phyloP scores from a whole-genome alignment of 78 protist genomes.

The Dictyostelium brefeldianum region DNA sequence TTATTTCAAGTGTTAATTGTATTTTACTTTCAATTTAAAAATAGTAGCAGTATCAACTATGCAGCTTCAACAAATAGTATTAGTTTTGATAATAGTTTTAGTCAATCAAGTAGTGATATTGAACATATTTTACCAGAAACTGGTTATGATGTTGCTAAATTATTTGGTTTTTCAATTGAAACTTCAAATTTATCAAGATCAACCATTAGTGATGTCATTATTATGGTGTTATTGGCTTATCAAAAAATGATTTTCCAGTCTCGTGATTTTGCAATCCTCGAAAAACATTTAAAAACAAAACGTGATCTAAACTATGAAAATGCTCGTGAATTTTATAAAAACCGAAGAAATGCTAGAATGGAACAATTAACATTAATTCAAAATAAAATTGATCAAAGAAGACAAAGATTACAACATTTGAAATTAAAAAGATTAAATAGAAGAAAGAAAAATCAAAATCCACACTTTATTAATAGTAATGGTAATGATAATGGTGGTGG shows the following conservation, averaged over 20 bases:
- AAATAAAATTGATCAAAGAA: conserved; percentile 45
- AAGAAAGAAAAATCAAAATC: not conserved
- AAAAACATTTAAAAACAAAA: conserved; percentile 29
- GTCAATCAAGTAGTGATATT: not conserved
- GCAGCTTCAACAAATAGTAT: not conserved
- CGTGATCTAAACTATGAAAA: conserved; percentile 37
- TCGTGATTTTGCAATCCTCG: conserved; percentile 18
- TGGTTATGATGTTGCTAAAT: not conserved
- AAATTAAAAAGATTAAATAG: conserved; percentile 29
- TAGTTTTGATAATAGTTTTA: not conserved
- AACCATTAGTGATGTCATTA: conserved; percentile 69
- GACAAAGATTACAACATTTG: conserved; percentile 37
- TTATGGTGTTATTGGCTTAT: conserved; percentile 45
- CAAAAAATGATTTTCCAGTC: conserved; percentile 42
- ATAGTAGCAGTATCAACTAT: too few relatives aligned
- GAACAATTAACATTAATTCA: conserved; percentile 37
- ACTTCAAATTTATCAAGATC: not conserved
- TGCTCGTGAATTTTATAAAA: conserved; percentile 70
- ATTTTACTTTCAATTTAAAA: not conserved
- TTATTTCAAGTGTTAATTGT: conserved; percentile 42
- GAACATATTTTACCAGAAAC: not conserved
- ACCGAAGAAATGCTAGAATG: conserved; percentile 17
- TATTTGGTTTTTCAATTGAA: conserved; percentile 30
- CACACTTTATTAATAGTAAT: not conserved
- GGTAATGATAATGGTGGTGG: not conserved